These are phyloP conservation scores for Mycocentrospora acerina DNA, from an alignment of 2,329 filamentous ascomycete species.

Conservation along the genomic window DNA sequence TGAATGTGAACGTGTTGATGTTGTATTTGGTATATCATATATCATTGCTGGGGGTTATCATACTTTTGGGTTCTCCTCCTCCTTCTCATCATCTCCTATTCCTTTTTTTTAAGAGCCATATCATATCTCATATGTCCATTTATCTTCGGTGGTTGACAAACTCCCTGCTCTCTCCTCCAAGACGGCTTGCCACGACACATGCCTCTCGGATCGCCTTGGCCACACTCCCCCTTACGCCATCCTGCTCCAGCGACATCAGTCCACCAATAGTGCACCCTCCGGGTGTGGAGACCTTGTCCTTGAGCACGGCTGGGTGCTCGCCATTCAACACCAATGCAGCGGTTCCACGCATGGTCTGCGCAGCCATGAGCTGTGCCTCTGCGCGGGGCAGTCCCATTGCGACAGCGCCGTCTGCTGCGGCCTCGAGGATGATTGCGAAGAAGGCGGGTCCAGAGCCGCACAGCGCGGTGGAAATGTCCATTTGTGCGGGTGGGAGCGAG, in stretches of 20 bases:
- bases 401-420: slow-evolving; percentile 73
- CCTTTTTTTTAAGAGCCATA: too few species aligned
- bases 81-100: too few species aligned
- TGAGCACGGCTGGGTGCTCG: slow-evolving; percentile 72
- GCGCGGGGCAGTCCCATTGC: slow-evolving; percentile 74
- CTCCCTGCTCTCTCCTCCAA: slow-evolving; percentile 56
- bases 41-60: too few species aligned
- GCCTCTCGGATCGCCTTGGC: slow-evolving; percentile 70
- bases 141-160: slow-evolving; percentile 48
- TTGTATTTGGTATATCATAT: too few species aligned
- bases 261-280: slow-evolving; percentile 78
- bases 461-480: slow-evolving; percentile 74
- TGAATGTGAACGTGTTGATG: too few species aligned
- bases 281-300: slow-evolving; percentile 75
- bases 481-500: slow-evolving; percentile 64
- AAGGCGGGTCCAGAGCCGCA: slow-evolving; percentile 76
- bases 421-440: slow-evolving; percentile 73
- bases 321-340: slow-evolving; percentile 68
- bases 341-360: slow-evolving; percentile 75
- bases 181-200: slow-evolving; percentile 67
- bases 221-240: slow-evolving; percentile 65
- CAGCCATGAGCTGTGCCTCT: slow-evolving; percentile 75
- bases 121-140: too few species aligned
- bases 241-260: slow-evolving; percentile 72
- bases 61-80: too few species aligned